Percentiles rank a stretch among this genome's conserved stretches.
These are phyloP conservation scores for Colletotrichum coccodes DNA, from an alignment of 2,329 filamentous ascomycete species.

Conservation along the genomic window DNA sequence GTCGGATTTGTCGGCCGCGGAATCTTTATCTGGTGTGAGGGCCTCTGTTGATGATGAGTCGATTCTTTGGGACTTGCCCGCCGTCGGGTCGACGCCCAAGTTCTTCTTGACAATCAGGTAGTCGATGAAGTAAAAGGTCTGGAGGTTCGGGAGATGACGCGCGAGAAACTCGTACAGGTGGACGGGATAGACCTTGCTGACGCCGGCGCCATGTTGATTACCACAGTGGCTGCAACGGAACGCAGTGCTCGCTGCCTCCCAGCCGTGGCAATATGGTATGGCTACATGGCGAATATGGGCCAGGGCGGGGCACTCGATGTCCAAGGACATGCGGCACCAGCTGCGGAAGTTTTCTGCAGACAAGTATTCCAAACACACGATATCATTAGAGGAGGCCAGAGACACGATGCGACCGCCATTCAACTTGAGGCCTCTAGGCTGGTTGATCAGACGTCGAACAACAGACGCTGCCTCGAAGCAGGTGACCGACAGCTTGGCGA, in stretches of 20 bases:
- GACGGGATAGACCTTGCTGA: slow-evolving; percentile 44
- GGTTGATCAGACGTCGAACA: slow-evolving; percentile 4
- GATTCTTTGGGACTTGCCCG: background rate
- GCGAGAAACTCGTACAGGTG: slow-evolving; percentile 57
- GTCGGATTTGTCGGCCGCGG: background rate
- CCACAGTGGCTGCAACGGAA: slow-evolving; percentile 47
- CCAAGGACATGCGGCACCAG: slow-evolving; percentile 39
- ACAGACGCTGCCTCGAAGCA: slow-evolving; percentile 24
- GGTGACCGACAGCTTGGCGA: slow-evolving; percentile 23
- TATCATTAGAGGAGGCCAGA: slow-evolving; percentile 41
- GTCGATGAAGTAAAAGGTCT: slow-evolving; percentile 57
- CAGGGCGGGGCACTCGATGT: slow-evolving; percentile 41
- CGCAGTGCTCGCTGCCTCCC: slow-evolving; percentile 44
- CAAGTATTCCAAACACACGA: slow-evolving; percentile 48
- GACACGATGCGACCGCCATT: slow-evolving; percentile 41
- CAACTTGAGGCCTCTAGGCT: slow-evolving; percentile 38
- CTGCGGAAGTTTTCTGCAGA: slow-evolving; percentile 40
- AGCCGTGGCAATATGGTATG: slow-evolving; percentile 53
- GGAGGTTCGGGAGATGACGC: slow-evolving; percentile 51
- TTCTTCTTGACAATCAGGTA: slow-evolving; percentile 49
- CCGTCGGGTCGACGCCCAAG: background rate
- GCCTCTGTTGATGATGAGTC: slow-evolving; percentile 11
- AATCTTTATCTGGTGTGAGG: background rate
- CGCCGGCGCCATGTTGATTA: slow-evolving; percentile 39
- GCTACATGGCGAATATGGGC: slow-evolving; percentile 50